Evolutionary conservation across 192 early-diverging fungal genomes (phyloP), one percentile per base, ranked within the genome.

Genomic region (Chytriomyces hyalinus): DNA sequence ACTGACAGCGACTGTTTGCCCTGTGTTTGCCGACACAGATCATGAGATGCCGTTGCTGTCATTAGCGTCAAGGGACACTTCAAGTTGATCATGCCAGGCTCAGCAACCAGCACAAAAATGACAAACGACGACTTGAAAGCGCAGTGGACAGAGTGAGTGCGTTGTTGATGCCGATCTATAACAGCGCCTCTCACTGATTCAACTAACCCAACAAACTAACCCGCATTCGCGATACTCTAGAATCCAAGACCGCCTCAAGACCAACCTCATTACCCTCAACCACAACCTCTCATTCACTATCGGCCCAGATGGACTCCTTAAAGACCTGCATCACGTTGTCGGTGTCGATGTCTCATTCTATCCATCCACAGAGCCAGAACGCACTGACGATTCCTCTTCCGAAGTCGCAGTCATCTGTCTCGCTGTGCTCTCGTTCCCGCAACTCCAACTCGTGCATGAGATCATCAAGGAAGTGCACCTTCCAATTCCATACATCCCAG

Each of bases 401-500:
- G 73, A 75, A 75, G 48, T 49, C 4, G 73, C 73, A 17, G 61
- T 95, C 5, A 94, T 92, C 5, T 91, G 93, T 67, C 77, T 96
- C 7, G 86, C 90, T 45, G 86, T 97, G 4, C 83, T 97, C 22
- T 68, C 81, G 6, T 94, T 87, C 67, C 94, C 95, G 24, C 72
- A 63, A 0, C 71, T 84, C 4, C 48, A 89, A 80, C 77, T 92
- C 1, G 80, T 96, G n/a, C 91, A 96, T 81, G 71, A 83, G 59
- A 79, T 87, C n/a, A 84, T 82, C 46, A 63, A 84, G 15, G 75
- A 83, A 73, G 91, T 94, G 6, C 80, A 80, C 22, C 82, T 98
- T 20, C 79, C 78, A 0, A 73, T 90, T 43, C 97, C 97, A 0
- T 98, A 98, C 78, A 92, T 93, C 59, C 84, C 96, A 1, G 93